Percentiles rank a stretch among this genome's conserved stretches.
Conservation (phyloP, 768 basidiomycete species). For the Podaxis pistillaris region DNA sequence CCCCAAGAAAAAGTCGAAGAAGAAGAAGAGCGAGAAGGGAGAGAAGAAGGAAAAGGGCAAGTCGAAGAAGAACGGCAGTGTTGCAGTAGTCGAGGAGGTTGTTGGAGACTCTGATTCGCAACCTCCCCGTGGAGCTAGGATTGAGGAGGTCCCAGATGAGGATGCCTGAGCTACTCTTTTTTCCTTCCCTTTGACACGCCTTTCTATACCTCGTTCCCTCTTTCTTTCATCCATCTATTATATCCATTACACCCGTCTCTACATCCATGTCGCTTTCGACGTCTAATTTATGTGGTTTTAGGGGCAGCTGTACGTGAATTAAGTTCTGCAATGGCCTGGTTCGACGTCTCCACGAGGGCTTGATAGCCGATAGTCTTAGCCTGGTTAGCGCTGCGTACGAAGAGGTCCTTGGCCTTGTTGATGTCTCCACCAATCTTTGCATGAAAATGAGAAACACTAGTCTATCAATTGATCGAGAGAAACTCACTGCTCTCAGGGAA, state of each 20-base stretch:
- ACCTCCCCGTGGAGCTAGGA: conserved; percentile 39
- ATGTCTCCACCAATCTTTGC: conserved; percentile 38
- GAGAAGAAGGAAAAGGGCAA: conserved; percentile 51
- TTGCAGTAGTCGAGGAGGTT: conserved; percentile 46
- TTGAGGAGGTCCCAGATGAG: conserved; percentile 49
- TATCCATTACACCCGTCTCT: conserved; percentile 10
- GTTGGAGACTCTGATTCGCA: conserved; percentile 41
- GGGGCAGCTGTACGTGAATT: conserved; percentile 14
- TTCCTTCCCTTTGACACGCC: background rate
- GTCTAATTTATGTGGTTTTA: conserved; percentile 11
- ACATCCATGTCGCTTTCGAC: conserved; percentile 4
- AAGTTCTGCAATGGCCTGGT: conserved; percentile 13
- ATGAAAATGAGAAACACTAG: background rate
- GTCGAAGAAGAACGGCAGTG: conserved; percentile 39
- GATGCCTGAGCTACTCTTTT: conserved; percentile 24
- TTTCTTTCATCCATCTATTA: conserved; percentile 7
- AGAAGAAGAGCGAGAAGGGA: conserved; percentile 53
- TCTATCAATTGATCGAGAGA: background rate
- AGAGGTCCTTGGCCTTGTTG: conserved; percentile 29
- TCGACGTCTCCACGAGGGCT: conserved; percentile 14
- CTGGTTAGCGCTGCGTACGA: conserved; percentile 29
- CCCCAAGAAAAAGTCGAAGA: conserved; percentile 72
- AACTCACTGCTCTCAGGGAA: conserved; percentile 48
- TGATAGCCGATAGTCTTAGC: conserved; percentile 35
- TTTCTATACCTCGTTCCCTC: conserved; percentile 10